These are phyloP conservation scores for Heterococcus sp. DNA, from an alignment of 108 stramenopile genomes.

Conservation along the genomic window DNA sequence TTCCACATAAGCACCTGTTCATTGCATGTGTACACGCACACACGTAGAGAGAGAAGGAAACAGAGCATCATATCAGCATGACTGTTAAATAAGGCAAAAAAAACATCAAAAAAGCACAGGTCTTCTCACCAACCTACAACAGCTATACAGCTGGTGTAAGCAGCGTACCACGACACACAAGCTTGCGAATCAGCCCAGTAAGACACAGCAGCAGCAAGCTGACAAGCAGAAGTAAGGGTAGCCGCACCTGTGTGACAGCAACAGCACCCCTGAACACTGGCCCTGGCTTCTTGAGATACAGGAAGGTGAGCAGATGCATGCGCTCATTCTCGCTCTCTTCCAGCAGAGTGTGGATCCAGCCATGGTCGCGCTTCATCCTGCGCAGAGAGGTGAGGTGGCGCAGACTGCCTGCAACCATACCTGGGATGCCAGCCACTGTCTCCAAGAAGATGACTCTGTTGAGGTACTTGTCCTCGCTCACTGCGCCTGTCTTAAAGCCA, in stretches of 20 bases:
- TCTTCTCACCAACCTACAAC: too few species aligned
- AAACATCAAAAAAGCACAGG: too few species aligned
- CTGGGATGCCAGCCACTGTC: conserved; percentile 49
- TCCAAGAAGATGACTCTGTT: conserved; percentile 48
- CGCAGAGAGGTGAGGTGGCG: conserved; percentile 84
- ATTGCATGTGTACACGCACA: conserved; percentile 4
- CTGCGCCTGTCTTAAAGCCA: conserved; percentile 41
- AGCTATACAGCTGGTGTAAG: too few species aligned
- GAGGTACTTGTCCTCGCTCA: conserved; percentile 46
- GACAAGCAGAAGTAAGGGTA: too few species aligned
- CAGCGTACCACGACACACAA: too few species aligned
- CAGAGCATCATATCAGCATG: background rate
- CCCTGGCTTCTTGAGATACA: conserved; percentile 40
- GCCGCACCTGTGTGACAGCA: background rate
- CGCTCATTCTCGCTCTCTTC: conserved; percentile 98
- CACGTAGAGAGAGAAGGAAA: background rate
- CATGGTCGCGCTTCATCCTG: conserved; percentile 76
- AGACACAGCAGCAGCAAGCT: too few species aligned
- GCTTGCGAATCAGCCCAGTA: too few species aligned
- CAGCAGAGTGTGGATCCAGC: conserved; percentile 86
- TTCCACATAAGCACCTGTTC: conserved; percentile 67
- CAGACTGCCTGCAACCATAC: conserved; percentile 43
- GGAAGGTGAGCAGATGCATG: conserved; percentile 75
- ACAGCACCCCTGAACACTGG: conserved; percentile 57
- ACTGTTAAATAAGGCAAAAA: too few species aligned